phyloP scores from a whole-genome alignment of 2,329 filamentous ascomycete genomes.

The Penicillium sclerotigenum region DNA sequence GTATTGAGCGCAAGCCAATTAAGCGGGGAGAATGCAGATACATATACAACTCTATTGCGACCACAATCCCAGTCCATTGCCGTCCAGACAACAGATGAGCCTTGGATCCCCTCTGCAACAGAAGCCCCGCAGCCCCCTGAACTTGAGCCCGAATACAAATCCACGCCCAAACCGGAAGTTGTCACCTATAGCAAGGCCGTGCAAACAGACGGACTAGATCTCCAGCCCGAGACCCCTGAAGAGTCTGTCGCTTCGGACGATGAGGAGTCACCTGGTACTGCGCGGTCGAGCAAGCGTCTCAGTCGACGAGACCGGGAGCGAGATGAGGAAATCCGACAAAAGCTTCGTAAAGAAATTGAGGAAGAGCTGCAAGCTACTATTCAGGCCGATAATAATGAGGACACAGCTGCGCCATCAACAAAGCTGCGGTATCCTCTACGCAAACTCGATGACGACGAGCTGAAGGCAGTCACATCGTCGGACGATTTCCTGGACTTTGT shows the following conservation, averaged over 20 bases:
- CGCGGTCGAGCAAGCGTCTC: conserved; percentile 63
- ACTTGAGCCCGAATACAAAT: conserved; percentile 12
- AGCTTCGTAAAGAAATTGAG: conserved; percentile 83
- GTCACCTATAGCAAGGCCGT: conserved; percentile 97
- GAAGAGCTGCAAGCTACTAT: conserved; percentile 79
- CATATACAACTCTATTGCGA: conserved; percentile 39
- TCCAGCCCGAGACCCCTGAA: conserved; percentile 52
- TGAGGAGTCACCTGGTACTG: conserved; percentile 55
- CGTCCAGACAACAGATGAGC: conserved; percentile 69
- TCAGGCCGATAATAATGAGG: conserved; percentile 34
- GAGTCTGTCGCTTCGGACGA: conserved; percentile 61
- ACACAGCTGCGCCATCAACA: conserved; percentile 41
- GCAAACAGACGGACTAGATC: conserved; percentile 75
- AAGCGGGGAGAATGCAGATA: conserved; percentile 62
- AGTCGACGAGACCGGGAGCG: conserved; percentile 76
- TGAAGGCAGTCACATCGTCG: conserved; percentile 85
- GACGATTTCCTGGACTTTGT: conserved; percentile 94
- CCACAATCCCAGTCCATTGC: conserved; percentile 47
- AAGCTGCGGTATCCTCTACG: conserved; percentile 68
- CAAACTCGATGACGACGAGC: conserved; percentile 76
- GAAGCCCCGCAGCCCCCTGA: conserved; percentile 62
- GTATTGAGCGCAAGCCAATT: conserved; percentile 77
- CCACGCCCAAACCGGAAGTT: conserved; percentile 62
- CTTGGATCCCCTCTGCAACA: conserved; percentile 68
- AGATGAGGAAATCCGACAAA: conserved; percentile 84